phyloP scores from a whole-genome alignment of 345 rosid species.

The Eucalyptus marginata region DNA sequence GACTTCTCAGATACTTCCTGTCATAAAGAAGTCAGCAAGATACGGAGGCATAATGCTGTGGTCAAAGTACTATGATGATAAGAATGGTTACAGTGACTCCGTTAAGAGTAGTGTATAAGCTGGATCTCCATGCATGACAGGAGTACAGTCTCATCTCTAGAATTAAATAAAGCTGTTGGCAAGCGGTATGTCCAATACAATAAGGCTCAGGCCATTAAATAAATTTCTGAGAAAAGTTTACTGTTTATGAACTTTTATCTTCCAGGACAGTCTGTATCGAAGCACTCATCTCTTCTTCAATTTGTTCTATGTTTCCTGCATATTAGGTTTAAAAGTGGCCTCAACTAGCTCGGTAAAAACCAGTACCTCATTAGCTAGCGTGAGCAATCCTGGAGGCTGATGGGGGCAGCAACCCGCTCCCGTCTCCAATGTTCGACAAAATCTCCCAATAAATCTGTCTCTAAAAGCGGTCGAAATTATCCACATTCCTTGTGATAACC shows the following conservation, averaged over 20 bases:
- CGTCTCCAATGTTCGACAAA: not conserved
- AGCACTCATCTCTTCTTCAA: too few relatives aligned
- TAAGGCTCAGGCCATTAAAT: too few relatives aligned
- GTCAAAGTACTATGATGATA: conserved; percentile 37
- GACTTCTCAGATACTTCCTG: conserved; percentile 26
- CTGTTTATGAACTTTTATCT: too few relatives aligned
- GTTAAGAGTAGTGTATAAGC: conserved; percentile 19
- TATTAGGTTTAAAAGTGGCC: too few relatives aligned
- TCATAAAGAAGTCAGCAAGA: conserved; percentile 17
- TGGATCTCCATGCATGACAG: not conserved
- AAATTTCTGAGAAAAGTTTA: too few relatives aligned
- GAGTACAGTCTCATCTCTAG: not conserved
- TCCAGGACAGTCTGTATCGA: too few relatives aligned
- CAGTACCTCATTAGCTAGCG: too few relatives aligned
- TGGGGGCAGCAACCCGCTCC: not conserved
- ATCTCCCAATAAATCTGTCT: not conserved
- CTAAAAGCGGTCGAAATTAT: not conserved
- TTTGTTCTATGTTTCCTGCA: too few relatives aligned
- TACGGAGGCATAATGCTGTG: conserved; percentile 63
- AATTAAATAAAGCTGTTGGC: not conserved
- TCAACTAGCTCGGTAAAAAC: too few relatives aligned
- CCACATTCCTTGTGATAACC: not conserved
- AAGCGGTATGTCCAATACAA: too few relatives aligned
- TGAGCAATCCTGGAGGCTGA: not conserved
- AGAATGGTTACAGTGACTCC: conserved; percentile 27